Base-by-base conservation (phyloP, 2,329 filamentous ascomycete species). In the Coniella vitis region DNA sequence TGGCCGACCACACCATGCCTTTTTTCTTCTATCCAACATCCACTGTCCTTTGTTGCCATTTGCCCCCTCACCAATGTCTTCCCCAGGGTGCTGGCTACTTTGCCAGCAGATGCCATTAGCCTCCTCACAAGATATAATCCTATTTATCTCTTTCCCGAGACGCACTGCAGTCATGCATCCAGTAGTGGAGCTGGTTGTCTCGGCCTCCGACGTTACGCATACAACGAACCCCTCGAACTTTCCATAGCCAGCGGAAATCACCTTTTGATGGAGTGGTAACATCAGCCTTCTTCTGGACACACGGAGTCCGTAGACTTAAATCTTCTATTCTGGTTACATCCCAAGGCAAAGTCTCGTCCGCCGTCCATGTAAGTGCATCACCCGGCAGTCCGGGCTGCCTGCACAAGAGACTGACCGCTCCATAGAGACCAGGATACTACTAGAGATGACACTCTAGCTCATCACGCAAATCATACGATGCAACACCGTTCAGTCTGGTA, bases 321-420 rank as follows among this genome's bases (percentile, higher is more conserved):
- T 17, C 25, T 29, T 29, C 25, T 29, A 10, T 7, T 7, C 2
- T 7, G 7, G 25, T 22, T 9, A 4, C 12, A 25, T 32, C 22
- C 22, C 16, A 16, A 32, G 20, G 19, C 19, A 7, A 19, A 21
- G 32, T 22, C 21, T n/a, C 13, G 17, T 22, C 7, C 19, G 43
- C 21, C 34, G 17, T 37, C 21, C n/a, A 17, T 29, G 49, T 51
- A 51, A 45, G 49, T 40, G 40, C 40, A 41, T 16, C 22, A 16
- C 19, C 22, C 16, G 31, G n/a, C 19, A 14, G 21, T 9, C n/a
- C 22, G 36, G 41, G 41, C 10, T 12, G 14, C 17, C 21, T 25
- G 32, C 20, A 16, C 21, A 45, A 34, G 20, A 39, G 16, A 40
- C 46, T 52, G 35, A 49, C 41, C 16, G n/a, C 36, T 22, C 13